Base-by-base conservation (phyloP, 257 asterid species). In the Cinchona pubescens region DNA sequence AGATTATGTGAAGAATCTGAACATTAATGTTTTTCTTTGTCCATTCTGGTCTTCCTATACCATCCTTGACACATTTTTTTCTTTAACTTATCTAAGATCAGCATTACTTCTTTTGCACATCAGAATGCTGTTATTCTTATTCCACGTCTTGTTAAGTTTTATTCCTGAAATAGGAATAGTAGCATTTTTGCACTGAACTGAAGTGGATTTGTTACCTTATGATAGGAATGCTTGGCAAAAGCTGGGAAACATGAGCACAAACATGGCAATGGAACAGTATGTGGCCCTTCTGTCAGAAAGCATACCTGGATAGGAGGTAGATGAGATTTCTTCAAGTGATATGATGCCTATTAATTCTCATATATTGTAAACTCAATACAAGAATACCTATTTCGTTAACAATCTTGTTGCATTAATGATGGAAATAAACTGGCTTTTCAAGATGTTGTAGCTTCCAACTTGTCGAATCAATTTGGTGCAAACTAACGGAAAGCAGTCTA, bases 151-250 rank as follows among this genome's bases (percentile, higher is more conserved):
- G 25, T 16, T 46, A 27, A 29, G 29, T 30, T 34, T 56, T 46
- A 30, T 7, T 68, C 27, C 27, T 51, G 15, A 5, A 35, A 21
- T 18, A 55, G 27, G 37, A 45, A 61, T 9, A 1, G 2, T n/a
- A 18, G 59, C 14, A 0, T 2, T 46, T 66, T 10, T 32, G 34
- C 15, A 35, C 25, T 67, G 21, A 76, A 53, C 53, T 53, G 23
- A 21, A 34, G 32, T 38, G 10, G 18, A 30, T 59, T 38, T 34
- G 32, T 25, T 42, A 30, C 32, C 34, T 35, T 51, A 63, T 35
- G 62, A 56, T 79, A 90, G 96, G 96, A 78, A 85, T 78, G 88
- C 94, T 72, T 90, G 93, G 96, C 81, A 82, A 75, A 84, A 79
- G 83, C 82, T 87, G 5, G 90, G 91, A 34, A 61, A 86, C 78